Evolutionary conservation across 306 rosid genomes (phyloP).

Genomic region (Ormosia semicastrata): DNA sequence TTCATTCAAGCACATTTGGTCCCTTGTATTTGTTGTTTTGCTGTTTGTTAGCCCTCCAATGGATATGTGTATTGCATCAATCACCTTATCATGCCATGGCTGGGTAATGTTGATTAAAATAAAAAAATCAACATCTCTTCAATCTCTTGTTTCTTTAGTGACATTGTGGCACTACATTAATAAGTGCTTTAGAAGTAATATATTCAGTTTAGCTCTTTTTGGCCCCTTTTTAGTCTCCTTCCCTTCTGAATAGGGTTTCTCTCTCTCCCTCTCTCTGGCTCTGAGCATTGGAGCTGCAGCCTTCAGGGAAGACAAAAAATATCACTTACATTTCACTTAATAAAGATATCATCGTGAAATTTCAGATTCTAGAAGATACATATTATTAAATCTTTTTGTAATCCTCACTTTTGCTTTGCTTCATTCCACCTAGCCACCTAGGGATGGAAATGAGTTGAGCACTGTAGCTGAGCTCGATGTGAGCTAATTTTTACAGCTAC

Average conservation of each 20-base stretch:
- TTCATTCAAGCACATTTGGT: conserved; percentile 36
- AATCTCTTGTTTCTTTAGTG: not conserved
- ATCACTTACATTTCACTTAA: not conserved
- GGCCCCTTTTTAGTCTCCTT: not conserved
- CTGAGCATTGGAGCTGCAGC: not conserved
- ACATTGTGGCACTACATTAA: not conserved
- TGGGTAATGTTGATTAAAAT: not conserved
- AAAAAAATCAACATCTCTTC: not conserved
- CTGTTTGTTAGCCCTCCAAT: not conserved
- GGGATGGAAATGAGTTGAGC: not conserved
- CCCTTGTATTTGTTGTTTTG: conserved; percentile 3
- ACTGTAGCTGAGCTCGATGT: too few relatives aligned
- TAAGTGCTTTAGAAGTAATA: not conserved
- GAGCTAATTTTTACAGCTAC: too few relatives aligned
- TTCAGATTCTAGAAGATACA: not conserved
- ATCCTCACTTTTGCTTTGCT: not conserved
- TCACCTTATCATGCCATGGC: conserved; percentile 12
- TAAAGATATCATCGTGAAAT: not conserved
- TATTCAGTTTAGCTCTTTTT: not conserved
- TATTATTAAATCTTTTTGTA: not conserved
- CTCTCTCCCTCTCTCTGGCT: too few relatives aligned
- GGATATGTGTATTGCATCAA: not conserved
- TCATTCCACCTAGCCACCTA: not conserved
- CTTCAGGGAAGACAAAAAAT: not conserved
- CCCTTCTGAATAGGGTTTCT: too few relatives aligned